Evolutionary conservation across 1,284 basidiomycete genomes (phyloP).

Genomic region (Gomphus bonarii): DNA sequence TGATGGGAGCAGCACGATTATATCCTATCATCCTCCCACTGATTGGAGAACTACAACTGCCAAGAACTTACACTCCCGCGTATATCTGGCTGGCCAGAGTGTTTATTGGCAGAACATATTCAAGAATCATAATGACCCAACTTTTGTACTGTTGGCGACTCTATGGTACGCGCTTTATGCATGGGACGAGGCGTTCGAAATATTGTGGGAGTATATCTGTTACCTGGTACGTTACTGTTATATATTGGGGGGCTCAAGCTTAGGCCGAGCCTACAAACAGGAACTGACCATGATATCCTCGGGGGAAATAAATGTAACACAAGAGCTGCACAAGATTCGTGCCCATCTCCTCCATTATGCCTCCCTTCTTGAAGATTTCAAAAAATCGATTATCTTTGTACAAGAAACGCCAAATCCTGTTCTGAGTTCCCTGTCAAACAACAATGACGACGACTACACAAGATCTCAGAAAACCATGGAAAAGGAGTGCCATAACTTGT

Average conservation of each 20-base stretch:
- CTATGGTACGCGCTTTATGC: constrained; percentile 13
- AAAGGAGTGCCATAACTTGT: constrained; percentile 9
- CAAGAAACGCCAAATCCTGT: constrained; percentile 6
- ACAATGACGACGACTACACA: neutral
- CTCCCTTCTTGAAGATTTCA: constrained; percentile 11
- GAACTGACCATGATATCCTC: constrained; percentile 7
- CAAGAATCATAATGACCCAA: constrained; percentile 9
- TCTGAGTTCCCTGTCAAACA: neutral
- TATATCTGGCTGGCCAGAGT: constrained; percentile 9
- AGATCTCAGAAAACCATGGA: neutral
- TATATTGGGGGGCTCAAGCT: constrained; percentile 13
- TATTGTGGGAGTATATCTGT: constrained; percentile 7
- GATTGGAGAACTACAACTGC: constrained; percentile 9
- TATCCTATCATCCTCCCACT: constrained; percentile 9
- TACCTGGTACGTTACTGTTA: constrained; percentile 1
- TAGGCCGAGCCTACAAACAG: neutral
- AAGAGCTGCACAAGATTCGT: constrained; percentile 12
- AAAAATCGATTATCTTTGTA: constrained; percentile 9
- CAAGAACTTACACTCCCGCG: constrained; percentile 3
- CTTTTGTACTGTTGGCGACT: constrained; percentile 9
- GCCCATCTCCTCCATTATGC: constrained; percentile 13
- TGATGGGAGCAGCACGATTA: constrained; percentile 5
- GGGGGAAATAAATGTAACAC: constrained; percentile 1
- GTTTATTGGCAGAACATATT: constrained; percentile 13
- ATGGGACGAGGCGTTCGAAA: constrained; percentile 13